phyloP scores from a whole-genome alignment of 805 yeast genomes.

The Candida coleopterorum region DNA sequence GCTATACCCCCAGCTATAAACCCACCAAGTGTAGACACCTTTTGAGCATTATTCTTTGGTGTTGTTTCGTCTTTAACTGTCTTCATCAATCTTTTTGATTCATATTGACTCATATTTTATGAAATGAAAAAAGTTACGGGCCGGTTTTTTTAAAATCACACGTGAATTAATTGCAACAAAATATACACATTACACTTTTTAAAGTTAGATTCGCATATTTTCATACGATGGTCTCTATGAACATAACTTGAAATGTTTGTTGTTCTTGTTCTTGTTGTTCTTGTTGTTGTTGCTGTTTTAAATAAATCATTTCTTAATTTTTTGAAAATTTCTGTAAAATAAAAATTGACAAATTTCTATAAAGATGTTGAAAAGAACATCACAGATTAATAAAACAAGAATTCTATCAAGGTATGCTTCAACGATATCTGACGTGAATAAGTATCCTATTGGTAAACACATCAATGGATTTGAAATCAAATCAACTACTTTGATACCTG shows the following conservation, averaged over 20 bases:
- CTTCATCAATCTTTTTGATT: not conserved
- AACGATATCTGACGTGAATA: constrained; percentile 6
- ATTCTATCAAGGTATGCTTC: constrained; percentile 1
- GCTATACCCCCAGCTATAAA: constrained; percentile 90
- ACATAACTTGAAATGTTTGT: too few species aligned
- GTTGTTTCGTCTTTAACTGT: not conserved
- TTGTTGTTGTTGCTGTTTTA: too few species aligned
- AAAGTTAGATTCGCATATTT: too few species aligned
- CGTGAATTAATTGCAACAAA: not conserved
- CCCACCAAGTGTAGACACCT: constrained; percentile 67
- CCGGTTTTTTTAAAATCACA: not conserved
- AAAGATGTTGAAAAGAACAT: constrained; percentile 1
- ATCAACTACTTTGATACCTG: constrained; percentile 69
- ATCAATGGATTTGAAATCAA: constrained; percentile 66
- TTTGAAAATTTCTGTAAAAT: too few species aligned
- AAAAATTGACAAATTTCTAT: too few species aligned
- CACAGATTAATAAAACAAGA: not conserved
- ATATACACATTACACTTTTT: not conserved
- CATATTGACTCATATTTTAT: constrained; percentile 1
- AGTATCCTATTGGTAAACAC: constrained; percentile 61
- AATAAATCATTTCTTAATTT: too few species aligned
- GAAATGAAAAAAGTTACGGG: not conserved
- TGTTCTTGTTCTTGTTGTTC: too few species aligned
- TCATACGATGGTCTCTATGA: too few species aligned
- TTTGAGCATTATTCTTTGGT: constrained; percentile 35